Evolutionary conservation across 768 basidiomycete species (phyloP).

Genomic region (Lactifluus pinguis): DNA sequence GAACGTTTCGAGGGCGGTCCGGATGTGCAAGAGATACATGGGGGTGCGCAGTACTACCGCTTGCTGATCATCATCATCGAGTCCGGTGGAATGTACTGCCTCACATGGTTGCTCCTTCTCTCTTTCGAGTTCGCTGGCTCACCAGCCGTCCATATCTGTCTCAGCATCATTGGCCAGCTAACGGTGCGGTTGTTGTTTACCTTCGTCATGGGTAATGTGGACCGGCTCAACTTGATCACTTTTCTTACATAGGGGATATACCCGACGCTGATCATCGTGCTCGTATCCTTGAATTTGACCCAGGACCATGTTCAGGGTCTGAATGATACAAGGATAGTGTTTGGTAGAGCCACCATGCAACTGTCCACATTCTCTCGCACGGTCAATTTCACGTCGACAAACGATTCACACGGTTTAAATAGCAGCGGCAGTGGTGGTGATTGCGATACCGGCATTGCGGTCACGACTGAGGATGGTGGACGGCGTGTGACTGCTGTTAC

Average conservation of each 20-base stretch:
- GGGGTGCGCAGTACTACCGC: neutral
- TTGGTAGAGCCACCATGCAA: neutral
- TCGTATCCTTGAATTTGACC: conserved; percentile 22
- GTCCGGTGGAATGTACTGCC: conserved; percentile 16
- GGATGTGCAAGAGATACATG: neutral
- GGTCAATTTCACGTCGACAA: neutral
- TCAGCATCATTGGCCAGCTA: conserved; percentile 4
- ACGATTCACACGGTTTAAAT: neutral
- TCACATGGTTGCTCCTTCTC: conserved; percentile 11
- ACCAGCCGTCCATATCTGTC: neutral
- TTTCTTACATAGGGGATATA: conserved; percentile 10
- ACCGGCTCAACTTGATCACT: neutral
- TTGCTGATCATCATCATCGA: conserved; percentile 14
- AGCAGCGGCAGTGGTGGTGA: neutral
- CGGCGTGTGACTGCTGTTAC: neutral
- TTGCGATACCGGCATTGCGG: neutral
- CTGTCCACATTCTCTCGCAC: neutral
- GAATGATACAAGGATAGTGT: neutral
- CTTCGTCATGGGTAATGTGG: neutral
- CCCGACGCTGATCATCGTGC: conserved; percentile 19
- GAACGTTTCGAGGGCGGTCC: neutral
- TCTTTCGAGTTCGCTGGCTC: neutral
- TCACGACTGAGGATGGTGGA: neutral
- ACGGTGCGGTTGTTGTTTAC: neutral
- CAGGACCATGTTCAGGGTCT: neutral